Conservation (phyloP, 225 moss, liverwort and hornwort species). For the Antitrichia curtipendula region DNA sequence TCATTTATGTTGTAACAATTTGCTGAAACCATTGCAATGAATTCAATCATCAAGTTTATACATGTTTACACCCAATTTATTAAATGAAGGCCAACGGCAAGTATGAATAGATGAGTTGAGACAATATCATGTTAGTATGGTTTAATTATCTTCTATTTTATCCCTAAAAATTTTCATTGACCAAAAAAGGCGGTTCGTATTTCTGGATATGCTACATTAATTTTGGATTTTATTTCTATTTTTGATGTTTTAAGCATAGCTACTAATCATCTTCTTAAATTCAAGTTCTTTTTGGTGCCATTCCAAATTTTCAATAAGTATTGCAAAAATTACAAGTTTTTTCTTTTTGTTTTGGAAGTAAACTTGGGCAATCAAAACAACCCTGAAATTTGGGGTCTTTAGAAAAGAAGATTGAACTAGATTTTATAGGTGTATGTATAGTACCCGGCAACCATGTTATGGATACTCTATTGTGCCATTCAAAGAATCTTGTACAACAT, state of each 20-base stretch:
- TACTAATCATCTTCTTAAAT: background rate
- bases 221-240: background rate
- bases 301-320: background rate
- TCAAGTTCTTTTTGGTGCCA: background rate
- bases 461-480: too few relatives aligned
- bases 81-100: background rate
- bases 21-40: too few relatives aligned
- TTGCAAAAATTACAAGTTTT: background rate
- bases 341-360: background rate
- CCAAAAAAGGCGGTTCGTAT: too few relatives aligned
- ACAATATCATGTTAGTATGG: accelerated
- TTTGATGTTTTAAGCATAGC: background rate
- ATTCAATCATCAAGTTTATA: background rate
- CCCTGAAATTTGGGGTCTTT: background rate
- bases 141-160: background rate
- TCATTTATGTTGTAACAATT: background rate
- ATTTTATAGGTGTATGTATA: background rate
- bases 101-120: background rate
- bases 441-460: accelerated
- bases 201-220: background rate
- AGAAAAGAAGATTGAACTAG: background rate
- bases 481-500: too few relatives aligned
- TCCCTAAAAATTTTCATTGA: background rate
- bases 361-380: background rate
- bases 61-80: background rate